Evolutionary conservation across 352 stramenopile species (phyloP), one percentile per base, ranked within the genome.

Genomic region (Globisporangium heterothallicum): DNA sequence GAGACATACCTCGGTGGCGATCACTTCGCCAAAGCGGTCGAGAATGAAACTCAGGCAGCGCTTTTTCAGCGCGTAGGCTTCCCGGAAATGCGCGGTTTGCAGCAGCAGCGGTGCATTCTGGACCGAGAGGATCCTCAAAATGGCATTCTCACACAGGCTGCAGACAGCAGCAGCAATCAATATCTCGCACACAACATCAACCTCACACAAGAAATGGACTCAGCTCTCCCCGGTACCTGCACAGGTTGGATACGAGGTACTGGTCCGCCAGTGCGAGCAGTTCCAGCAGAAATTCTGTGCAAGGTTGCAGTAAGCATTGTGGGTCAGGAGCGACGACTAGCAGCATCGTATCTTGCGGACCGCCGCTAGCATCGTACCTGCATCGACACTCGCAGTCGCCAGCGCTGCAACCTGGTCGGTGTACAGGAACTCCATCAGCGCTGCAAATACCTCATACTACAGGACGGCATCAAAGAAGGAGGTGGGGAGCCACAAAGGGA

Each of bases 401-500:
- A 94, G 59, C 6, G 58, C 62, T 2, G 44, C 45, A 2, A 94
- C 84, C 58, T 88, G 65, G 42, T 96, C 88, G 13, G 86, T 94
- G 64, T 97, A 97, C 6, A 97, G 60, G 51, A 87, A 97, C 56
- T 96, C 86, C 40, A 97, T 73, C 41, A 97, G 64, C 21, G 78
- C 77, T 22, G 81, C 56, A 47, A 97, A 94, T 6, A 80, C 84
- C 26, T 83, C 70, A 44, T 88, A 77, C 78, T 95, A 29, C 18
- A 55, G 27, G 29, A 48, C 38, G 32, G 22, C 12, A 21, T n/a
- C n/a, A n/a, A n/a, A n/a, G n/a, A n/a, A n/a, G n/a, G n/a, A n/a
- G n/a, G n/a, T n/a, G n/a, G n/a, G n/a, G n/a, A 60, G 24, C 27
- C 56, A 26, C 46, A n/a, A 29, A 50, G 29, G 35, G 48, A 14